Conservation (phyloP, 2,329 filamentous ascomycete species). For the Trichoderma gracile region DNA sequence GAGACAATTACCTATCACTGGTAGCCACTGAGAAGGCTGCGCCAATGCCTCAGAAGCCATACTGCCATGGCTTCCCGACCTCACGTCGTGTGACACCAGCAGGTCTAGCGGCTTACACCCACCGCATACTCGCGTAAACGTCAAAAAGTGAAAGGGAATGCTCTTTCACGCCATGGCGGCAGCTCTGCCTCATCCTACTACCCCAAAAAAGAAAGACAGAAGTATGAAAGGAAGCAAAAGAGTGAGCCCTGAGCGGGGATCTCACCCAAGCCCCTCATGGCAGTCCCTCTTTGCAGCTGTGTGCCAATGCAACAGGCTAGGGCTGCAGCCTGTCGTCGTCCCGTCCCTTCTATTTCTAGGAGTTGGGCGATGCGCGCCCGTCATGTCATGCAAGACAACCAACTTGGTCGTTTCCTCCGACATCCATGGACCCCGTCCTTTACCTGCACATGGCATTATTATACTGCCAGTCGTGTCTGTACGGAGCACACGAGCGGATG, state of each 20-base stretch:
- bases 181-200: constrained; percentile 1
- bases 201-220: constrained; percentile 1
- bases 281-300: constrained; percentile 6
- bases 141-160: background rate
- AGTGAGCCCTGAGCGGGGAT: constrained; percentile 10
- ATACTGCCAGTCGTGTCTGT: too few species aligned
- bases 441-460: background rate
- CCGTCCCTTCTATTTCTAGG: background rate
- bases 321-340: constrained; percentile 17
- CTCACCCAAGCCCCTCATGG: constrained; percentile 7
- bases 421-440: background rate
- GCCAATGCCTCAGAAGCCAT: constrained; percentile 13
- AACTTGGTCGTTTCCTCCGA: constrained; percentile 22
- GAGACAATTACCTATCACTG: background rate
- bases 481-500: background rate
- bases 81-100: constrained; percentile 15
- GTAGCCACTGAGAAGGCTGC: background rate
- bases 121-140: constrained; percentile 8
- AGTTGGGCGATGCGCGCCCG: constrained; percentile 20
- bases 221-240: background rate
- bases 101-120: constrained; percentile 21
- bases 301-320: constrained; percentile 9
- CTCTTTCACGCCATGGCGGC: background rate
- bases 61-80: background rate
- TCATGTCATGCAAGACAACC: constrained; percentile 23